phyloP scores from a whole-genome alignment of 768 basidiomycete genomes.

The Kwoniella pini region DNA sequence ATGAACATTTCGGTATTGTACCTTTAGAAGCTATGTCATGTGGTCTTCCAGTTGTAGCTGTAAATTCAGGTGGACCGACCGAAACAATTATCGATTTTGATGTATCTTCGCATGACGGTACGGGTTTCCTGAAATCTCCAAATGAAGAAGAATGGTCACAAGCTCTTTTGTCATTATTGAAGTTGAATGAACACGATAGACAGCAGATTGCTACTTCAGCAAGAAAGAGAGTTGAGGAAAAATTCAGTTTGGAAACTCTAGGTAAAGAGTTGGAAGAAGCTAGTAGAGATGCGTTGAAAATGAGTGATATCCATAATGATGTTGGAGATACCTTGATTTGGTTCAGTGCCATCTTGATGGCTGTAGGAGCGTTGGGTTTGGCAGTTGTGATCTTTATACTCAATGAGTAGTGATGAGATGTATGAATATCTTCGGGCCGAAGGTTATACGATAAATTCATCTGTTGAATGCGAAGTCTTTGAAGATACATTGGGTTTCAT shows the following conservation, averaged over 20 bases:
- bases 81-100: constrained; percentile 70
- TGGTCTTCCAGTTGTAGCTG: constrained; percentile 85
- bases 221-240: constrained; percentile 62
- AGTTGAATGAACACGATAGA: constrained; percentile 56
- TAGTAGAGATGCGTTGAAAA: constrained; percentile 36
- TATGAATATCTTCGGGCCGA: too few relatives aligned
- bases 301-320: constrained; percentile 36
- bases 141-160: constrained; percentile 69
- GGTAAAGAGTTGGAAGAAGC: constrained; percentile 50
- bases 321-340: constrained; percentile 44
- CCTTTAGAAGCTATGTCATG: constrained; percentile 94
- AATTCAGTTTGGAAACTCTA: constrained; percentile 69
- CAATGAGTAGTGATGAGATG: not conserved
- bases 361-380: constrained; percentile 5
- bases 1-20: constrained; percentile 97
- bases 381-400: not conserved
- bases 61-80: constrained; percentile 79
- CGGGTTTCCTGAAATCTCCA: constrained; percentile 75
- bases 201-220: constrained; percentile 62
- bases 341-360: constrained; percentile 31
- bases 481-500: not conserved
- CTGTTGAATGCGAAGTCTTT: too few relatives aligned
- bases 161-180: constrained; percentile 64
- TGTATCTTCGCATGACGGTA: constrained; percentile 57
- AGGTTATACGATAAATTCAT: too few relatives aligned